Percentiles rank a stretch among this genome's conserved stretches.
Evolutionary conservation across 768 basidiomycete genomes (phyloP).

Genomic region (Agaricus subrufescens): DNA sequence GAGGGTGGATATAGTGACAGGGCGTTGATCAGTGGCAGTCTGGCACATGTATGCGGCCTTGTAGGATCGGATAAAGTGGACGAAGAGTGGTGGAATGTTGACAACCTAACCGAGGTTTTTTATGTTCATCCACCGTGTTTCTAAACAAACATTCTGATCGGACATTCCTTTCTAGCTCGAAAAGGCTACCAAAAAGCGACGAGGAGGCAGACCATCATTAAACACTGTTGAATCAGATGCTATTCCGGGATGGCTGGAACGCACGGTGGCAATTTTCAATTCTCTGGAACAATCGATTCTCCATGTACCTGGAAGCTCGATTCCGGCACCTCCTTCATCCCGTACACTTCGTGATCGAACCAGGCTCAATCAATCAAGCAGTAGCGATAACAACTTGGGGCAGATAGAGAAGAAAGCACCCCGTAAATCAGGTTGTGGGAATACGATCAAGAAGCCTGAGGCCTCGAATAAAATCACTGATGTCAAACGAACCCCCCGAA

Average conservation of each 20-base stretch:
- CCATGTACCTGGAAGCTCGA: conserved; percentile 15
- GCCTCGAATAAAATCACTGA: background rate
- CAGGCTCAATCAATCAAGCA: conserved; percentile 31
- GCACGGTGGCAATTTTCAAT: conserved; percentile 44
- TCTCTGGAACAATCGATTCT: conserved; percentile 31
- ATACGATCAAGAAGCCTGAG: background rate
- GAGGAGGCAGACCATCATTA: conserved; percentile 42
- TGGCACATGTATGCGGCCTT: conserved; percentile 79
- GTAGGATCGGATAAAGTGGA: conserved; percentile 34
- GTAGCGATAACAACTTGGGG: background rate
- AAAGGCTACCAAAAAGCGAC: conserved; percentile 56
- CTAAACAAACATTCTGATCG: background rate
- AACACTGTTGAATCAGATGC: conserved; percentile 16
- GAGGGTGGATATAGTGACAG: conserved; percentile 96
- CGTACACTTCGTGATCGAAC: conserved; percentile 51
- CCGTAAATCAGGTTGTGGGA: background rate
- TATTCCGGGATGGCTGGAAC: conserved; percentile 54
- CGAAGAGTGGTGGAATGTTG: conserved; percentile 59
- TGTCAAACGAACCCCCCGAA: conserved; percentile 6
- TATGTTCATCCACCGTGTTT: background rate
- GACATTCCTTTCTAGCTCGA: conserved; percentile 43
- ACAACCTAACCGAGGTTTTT: conserved; percentile 56
- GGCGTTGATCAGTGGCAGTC: conserved; percentile 76
- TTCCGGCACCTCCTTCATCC: conserved; percentile 27
- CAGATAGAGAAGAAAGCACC: conserved; percentile 2